These are phyloP conservation scores for Aegle marmelos DNA, from an alignment of 345 rosid genomes.

Conservation along the genomic window DNA sequence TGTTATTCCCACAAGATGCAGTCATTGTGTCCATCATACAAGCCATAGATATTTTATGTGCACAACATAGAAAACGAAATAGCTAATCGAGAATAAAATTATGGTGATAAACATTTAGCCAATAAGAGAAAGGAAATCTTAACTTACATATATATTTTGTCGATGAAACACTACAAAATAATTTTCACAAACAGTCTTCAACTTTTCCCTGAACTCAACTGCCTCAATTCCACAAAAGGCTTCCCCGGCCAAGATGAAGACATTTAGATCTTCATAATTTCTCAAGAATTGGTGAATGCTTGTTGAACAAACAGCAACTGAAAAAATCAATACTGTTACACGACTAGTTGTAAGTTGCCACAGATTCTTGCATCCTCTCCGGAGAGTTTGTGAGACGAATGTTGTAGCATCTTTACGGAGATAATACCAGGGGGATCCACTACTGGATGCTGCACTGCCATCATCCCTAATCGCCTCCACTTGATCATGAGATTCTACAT, in stretches of 20 bases:
- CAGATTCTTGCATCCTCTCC: conserved; percentile 87
- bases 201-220: conserved; percentile 84
- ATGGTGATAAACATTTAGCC: not conserved
- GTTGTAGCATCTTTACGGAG: conserved; percentile 85
- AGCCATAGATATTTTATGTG: not conserved
- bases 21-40: not conserved
- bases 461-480: conserved; percentile 48
- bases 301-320: conserved; percentile 70
- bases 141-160: conserved; percentile 83
- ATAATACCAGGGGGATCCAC: conserved; percentile 90
- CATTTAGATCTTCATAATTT: conserved; percentile 80
- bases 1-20: not conserved
- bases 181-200: conserved; percentile 85
- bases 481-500: conserved; percentile 28
- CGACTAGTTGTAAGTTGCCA: conserved; percentile 99
- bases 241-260: conserved; percentile 94
- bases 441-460: conserved; percentile 52
- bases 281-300: conserved; percentile 97
- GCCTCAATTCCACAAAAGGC: conserved; percentile 94
- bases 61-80: not conserved
- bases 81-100: not conserved
- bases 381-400: conserved; percentile 85
- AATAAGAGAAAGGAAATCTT: conserved; percentile 17
- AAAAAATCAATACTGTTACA: conserved; percentile 86
- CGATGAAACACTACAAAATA: conserved; percentile 84